Conservation (phyloP, 2,329 filamentous ascomycete genomes). For the Botryosphaeria dothidea region DNA sequence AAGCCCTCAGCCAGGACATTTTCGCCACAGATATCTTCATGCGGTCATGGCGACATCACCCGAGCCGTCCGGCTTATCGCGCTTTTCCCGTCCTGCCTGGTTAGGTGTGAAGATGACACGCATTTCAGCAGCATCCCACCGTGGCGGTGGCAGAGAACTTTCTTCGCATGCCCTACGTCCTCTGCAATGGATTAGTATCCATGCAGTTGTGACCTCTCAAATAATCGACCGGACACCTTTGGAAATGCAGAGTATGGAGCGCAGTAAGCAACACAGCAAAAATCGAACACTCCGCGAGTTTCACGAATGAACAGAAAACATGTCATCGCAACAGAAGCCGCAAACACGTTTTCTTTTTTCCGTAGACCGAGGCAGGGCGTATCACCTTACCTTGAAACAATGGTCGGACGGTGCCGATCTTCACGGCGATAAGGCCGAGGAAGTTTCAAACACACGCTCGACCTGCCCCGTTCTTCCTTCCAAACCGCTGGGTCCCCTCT, state of each 20-base stretch:
- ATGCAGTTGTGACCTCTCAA: no score
- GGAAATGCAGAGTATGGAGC: no score
- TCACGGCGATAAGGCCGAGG: background rate
- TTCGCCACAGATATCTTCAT: no score
- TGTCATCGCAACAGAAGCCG: background rate
- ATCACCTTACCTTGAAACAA: background rate
- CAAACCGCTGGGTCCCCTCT: background rate
- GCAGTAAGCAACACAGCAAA: background rate
- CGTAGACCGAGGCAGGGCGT: background rate
- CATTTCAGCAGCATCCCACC: background rate
- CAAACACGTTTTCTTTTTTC: background rate
- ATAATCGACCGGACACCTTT: no score
- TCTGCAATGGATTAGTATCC: no score
- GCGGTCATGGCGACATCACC: background rate
- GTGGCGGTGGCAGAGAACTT: no score
- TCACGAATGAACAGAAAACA: background rate
- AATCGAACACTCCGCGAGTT: background rate
- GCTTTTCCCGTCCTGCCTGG: background rate
- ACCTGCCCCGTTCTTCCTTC: background rate
- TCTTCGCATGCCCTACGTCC: no score
- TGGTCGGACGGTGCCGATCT: background rate
- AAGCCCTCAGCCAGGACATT: no score
- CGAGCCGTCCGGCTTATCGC: background rate
- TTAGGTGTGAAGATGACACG: background rate
- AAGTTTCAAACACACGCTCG: slow-evolving; percentile 2